Evolutionary conservation across 2,329 filamentous ascomycete species (phyloP).

Genomic region (Fusarium sp.): DNA sequence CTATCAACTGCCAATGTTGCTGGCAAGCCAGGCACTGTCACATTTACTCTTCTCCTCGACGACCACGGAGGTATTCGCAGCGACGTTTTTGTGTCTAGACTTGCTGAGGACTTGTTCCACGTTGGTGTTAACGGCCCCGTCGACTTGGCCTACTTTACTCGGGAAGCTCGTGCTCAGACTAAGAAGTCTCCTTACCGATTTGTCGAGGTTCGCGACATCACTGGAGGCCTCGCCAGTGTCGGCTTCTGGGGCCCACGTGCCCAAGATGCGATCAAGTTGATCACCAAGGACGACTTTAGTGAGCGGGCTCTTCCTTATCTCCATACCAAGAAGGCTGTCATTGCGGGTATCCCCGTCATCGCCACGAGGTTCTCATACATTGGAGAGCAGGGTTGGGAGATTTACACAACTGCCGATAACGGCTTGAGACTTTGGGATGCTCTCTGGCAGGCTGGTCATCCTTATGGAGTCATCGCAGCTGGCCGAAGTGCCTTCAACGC

Average conservation of each 20-base stretch:
- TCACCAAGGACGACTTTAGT: constrained; percentile 60
- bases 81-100: constrained; percentile 67
- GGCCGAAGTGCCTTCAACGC: constrained; percentile 69
- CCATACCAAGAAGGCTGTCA: constrained; percentile 58
- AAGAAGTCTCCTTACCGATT: constrained; percentile 54
- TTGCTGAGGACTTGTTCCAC: constrained; percentile 63
- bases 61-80: constrained; percentile 64
- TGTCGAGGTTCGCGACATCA: constrained; percentile 68
- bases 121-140: constrained; percentile 66
- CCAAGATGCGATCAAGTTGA: constrained; percentile 59
- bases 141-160: constrained; percentile 65
- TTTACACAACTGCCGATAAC: constrained; percentile 69
- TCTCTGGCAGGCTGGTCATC: constrained; percentile 65
- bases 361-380: constrained; percentile 69
- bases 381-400: constrained; percentile 72
- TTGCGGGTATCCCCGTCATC: constrained; percentile 68
- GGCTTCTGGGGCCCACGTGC: constrained; percentile 72
- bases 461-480: constrained; percentile 67
- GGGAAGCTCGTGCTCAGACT: constrained; percentile 63
- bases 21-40: constrained; percentile 60
- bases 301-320: constrained; percentile 62
- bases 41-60: constrained; percentile 68
- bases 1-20: constrained; percentile 63
- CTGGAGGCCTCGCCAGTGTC: constrained; percentile 69
- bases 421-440: constrained; percentile 70